Base-by-base conservation (phyloP, 169 alveolate species). In the Theileria parva region DNA sequence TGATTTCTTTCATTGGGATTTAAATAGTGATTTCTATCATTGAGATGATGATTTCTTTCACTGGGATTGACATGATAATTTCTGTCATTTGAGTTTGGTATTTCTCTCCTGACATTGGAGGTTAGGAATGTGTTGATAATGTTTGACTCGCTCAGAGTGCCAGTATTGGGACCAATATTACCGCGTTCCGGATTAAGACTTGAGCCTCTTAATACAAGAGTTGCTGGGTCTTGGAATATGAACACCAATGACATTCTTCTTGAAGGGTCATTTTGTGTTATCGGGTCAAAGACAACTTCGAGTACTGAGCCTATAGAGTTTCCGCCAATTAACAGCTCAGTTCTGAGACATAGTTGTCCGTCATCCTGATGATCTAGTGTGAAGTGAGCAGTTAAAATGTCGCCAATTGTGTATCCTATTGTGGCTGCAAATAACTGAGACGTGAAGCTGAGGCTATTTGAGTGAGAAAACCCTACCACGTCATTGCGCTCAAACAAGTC, bases 401-500 rank as follows among this genome's bases (percentile, higher is more conserved):
- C 96, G 23, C 95, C 95, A 13, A 79, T 81, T 50, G 89, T 88
- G 73, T 92, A 93, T 63, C 80, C 89, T 34, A 93, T 94, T 60
- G 88, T 90, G 17, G 96, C 93, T 25, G 96, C 96, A 65, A 92
- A 93, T 21, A 87, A 91, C 74, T 90, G 92, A 55, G 87, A 85
- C 39, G 89, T 68, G 85, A 92, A 85, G 28, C 91, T 93, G 55
- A 91, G 91, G 69, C 93, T 86, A 74, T 66, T 71, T 63, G 85
- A 57, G 34, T 97, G 88, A 63, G 92, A 74, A 77, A 95, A 92
- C 28, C 97, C 97, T n/a, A 95, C 97, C 17, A 93, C 97, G 69
- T 95, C 97, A 81, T 95, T 95, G 51, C 97, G 79, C 66, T 93
- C 96, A 66, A 95, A 95, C 25, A 95, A 93, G 57, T 93, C 97